Conservation (phyloP, 1,139 yeast species). For the Yamadazyma siamensis region DNA sequence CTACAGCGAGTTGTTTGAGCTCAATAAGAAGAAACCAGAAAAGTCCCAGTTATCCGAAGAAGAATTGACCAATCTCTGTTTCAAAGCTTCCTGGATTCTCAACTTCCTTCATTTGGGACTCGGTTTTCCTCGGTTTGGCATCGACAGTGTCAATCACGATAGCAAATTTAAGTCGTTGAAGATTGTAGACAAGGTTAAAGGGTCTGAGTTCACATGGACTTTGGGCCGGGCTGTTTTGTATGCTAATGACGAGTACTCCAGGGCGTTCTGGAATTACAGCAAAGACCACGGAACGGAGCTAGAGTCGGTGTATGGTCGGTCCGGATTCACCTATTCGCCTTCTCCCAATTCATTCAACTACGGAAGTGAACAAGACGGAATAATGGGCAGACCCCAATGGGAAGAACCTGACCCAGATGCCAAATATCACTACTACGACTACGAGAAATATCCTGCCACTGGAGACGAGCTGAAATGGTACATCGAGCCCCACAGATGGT, state of each 20-base stretch:
- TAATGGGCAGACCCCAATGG: slow-evolving; percentile 44
- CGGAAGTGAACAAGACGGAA: slow-evolving; percentile 52
- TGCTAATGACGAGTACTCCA: slow-evolving; percentile 43
- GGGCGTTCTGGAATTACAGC: slow-evolving; percentile 33
- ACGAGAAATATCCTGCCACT: slow-evolving; percentile 19
- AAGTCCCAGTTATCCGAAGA: slow-evolving; percentile 28
- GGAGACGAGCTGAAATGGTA: slow-evolving; percentile 36
- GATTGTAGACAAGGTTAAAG: slow-evolving; percentile 60
- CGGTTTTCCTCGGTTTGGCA: slow-evolving; percentile 61
- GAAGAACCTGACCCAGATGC: slow-evolving; percentile 20
- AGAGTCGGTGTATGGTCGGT: slow-evolving; percentile 11
- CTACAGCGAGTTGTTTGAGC: slow-evolving; percentile 37
- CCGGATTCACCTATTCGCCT: slow-evolving; percentile 51
- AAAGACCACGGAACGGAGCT: slow-evolving; percentile 10
- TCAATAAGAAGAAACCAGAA: slow-evolving; percentile 27
- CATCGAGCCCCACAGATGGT: slow-evolving; percentile 50
- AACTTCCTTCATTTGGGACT: slow-evolving; percentile 71
- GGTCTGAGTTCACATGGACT: slow-evolving; percentile 77
- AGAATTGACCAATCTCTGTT: slow-evolving; percentile 54
- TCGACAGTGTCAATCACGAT: slow-evolving; percentile 29
- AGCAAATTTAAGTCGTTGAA: slow-evolving; percentile 48
- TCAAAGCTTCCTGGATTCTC: slow-evolving; percentile 70
- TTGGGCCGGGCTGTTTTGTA: slow-evolving; percentile 75
- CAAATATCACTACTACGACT: slow-evolving; percentile 24
- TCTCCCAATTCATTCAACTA: slow-evolving; percentile 44